Evolutionary conservation across 2,329 filamentous ascomycete genomes (phyloP).

Genomic region (Talaromyces marneffei): DNA sequence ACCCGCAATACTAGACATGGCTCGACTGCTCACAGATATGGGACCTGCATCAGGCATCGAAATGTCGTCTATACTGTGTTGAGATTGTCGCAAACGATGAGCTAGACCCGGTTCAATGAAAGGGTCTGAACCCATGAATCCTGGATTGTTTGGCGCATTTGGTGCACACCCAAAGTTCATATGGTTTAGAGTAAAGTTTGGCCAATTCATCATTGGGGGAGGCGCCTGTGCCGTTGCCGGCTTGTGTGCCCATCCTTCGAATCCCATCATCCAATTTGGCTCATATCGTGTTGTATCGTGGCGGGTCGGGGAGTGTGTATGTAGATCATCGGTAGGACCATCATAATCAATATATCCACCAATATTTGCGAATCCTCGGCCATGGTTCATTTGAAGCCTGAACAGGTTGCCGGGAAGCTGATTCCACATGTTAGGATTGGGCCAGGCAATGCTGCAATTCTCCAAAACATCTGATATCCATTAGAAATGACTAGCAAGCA

Average conservation of each 20-base stretch:
- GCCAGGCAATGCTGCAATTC: conserved; percentile 70
- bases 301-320: conserved; percentile 58
- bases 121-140: conserved; percentile 27
- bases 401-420: conserved; percentile 38
- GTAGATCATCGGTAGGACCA: conserved; percentile 47
- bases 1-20: conserved; percentile 37
- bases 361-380: not conserved
- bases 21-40: conserved; percentile 36
- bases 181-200: conserved; percentile 3
- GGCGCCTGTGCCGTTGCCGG: conserved; percentile 8
- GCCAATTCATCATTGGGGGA: conserved; percentile 5
- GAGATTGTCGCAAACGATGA: conserved; percentile 26
- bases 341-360: conserved; percentile 15
- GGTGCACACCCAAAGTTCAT: conserved; percentile 4
- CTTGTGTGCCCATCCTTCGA: conserved; percentile 26
- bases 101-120: conserved; percentile 35
- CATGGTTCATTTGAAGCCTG: conserved; percentile 26
- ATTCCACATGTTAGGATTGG: conserved; percentile 65
- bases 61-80: conserved; percentile 40
- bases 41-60: conserved; percentile 45
- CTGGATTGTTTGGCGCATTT: not conserved
- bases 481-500: not conserved
- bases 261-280: conserved; percentile 11
- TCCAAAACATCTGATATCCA: conserved; percentile 61
- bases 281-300: conserved; percentile 17